Evolutionary conservation across 1,139 yeast species (phyloP), one percentile per base, ranked within the genome.

Genomic region (Geotrichum cucujoidarum): DNA sequence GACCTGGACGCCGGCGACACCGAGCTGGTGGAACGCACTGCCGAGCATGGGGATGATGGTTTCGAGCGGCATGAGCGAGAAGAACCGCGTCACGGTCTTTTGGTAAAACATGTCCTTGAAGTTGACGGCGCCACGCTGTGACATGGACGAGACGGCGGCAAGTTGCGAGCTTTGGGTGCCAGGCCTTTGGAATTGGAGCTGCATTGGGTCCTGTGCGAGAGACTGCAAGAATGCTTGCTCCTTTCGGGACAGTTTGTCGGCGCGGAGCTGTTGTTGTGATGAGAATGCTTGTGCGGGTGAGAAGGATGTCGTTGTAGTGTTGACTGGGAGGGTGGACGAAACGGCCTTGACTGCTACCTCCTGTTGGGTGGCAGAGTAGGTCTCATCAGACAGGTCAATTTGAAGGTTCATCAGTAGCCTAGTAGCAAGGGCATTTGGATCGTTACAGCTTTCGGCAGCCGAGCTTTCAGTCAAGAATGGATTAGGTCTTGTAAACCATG

Each of bases 351-450:
- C 18, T 7, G 30, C 29, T 1, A 27, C 14, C 5, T 31, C 40
- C 8, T 37, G 50, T 18, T 54, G 54, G 55, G 31, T 56, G 32
- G 43, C 36, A 8, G 32, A 40, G 14, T 32, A 30, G n/a, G 45
- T 41, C 8, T 43, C 47, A 35, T 53, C 51, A 38, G 38, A 22
- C 24, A 57, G 40, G 25, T 61, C 64, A 13, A 64, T 53, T 48
- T 51, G 63, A 48, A 59, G 68, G 64, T 45, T 72, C 73, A 47
- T 68, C 67, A 61, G 75, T 76, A 50, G 73, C 63, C 53, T 76
- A 55, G 44, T 77, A 67, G 60, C 81, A 67, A 61, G 73, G 69
- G 50, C 78, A 59, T 53, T 70, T 0, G 83, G 76, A 54, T 80
- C 76, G 25, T 64, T 69, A 55, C 83, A 78, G 51, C 73, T 55